These are phyloP conservation scores for Phylloporus sp. DNA, from an alignment of 768 basidiomycete genomes.

Conservation along the genomic window DNA sequence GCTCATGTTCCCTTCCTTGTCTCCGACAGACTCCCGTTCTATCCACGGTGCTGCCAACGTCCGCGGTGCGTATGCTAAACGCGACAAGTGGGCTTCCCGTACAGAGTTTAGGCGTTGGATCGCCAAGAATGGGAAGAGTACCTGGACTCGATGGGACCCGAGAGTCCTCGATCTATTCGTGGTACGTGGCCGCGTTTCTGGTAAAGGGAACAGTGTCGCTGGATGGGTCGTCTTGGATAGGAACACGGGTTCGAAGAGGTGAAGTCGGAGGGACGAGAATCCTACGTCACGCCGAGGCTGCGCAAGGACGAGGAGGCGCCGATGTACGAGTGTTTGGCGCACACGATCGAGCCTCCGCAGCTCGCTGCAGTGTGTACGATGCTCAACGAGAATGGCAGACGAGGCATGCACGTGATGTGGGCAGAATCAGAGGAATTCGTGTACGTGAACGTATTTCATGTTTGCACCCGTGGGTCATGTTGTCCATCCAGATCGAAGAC, in stretches of 20 bases:
- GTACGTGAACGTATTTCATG: conserved; percentile 8
- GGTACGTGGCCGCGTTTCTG: conserved; percentile 8
- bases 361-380: conserved; percentile 16
- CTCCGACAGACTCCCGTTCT: conserved; percentile 24
- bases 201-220: neutral
- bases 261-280: conserved; percentile 1
- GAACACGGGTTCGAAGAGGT: conserved; percentile 24
- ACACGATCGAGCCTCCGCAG: conserved; percentile 24
- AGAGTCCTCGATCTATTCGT: conserved; percentile 21
- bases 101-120: conserved; percentile 20
- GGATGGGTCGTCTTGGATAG: conserved; percentile 1
- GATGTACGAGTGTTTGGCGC: conserved; percentile 22
- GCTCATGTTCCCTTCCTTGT: conserved; percentile 28
- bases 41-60: conserved; percentile 30
- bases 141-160: conserved; percentile 25
- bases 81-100: conserved; percentile 25
- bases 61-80: conserved; percentile 24
- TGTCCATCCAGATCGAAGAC: conserved; percentile 16
- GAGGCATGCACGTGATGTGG: conserved; percentile 28
- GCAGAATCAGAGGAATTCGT: conserved; percentile 29
- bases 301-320: conserved; percentile 30
- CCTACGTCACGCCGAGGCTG: conserved; percentile 17
- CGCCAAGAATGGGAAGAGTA: conserved; percentile 3
- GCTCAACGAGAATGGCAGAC: conserved; percentile 7
- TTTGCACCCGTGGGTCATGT: neutral